Evolutionary conservation across 116 monocot species (phyloP).

Genomic region (Trichopus zeylanicus): DNA sequence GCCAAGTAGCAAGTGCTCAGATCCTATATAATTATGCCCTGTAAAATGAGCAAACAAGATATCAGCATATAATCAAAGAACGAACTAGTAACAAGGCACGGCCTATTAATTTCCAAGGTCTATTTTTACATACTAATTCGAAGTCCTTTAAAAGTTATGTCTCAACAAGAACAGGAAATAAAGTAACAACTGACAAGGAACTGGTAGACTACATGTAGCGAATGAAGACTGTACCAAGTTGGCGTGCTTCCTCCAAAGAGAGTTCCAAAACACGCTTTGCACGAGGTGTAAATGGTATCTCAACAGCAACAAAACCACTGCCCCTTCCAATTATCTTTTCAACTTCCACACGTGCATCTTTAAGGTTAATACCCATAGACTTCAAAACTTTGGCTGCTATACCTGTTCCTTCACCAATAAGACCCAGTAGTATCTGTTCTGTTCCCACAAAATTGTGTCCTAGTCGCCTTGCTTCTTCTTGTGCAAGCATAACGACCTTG

Average conservation of each 20-base stretch:
- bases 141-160: too few species aligned
- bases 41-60: constrained; percentile 4
- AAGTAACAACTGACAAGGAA: too few species aligned
- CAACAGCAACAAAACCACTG: constrained; percentile 96
- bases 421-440: constrained; percentile 83
- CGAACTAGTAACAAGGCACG: neutral
- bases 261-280: constrained; percentile 94
- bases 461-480: constrained; percentile 89
- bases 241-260: constrained; percentile 89
- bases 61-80: neutral
- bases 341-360: constrained; percentile 94
- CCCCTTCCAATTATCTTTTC: constrained; percentile 96
- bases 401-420: constrained; percentile 95
- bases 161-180: neutral
- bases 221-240: constrained; percentile 48
- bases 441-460: constrained; percentile 98
- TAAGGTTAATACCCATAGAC: constrained; percentile 97
- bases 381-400: constrained; percentile 97
- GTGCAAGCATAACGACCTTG: constrained; percentile 96
- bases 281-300: constrained; percentile 95
- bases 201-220: too few species aligned
- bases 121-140: too few species aligned
- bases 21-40: constrained; percentile 89
- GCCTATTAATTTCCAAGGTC: too few species aligned
- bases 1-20: constrained; percentile 82